A percentile compares a stretch with the other conserved stretches of the same genome.
Conservation (phyloP, 805 yeast species). For the Blastobotrys terrestris region DNA sequence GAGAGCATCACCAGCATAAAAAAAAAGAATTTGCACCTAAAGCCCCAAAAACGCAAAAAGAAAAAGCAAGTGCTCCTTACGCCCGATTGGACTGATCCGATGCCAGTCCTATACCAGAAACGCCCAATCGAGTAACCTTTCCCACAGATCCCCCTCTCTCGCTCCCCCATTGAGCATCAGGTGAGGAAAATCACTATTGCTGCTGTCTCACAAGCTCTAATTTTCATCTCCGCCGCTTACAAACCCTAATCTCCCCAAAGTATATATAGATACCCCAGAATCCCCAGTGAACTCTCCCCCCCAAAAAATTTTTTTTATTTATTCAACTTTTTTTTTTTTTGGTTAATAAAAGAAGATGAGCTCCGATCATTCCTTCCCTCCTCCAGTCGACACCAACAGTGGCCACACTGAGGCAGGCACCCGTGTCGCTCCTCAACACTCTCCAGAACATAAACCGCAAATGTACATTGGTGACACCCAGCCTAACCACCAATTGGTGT, state of each 20-base stretch:
- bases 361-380: not conserved
- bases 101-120: not conserved
- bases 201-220: not conserved
- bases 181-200: not conserved
- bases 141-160: not conserved
- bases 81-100: not conserved
- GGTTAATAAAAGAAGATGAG: not conserved
- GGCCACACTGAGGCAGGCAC: not conserved
- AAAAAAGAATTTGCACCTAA: not conserved
- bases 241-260: not conserved
- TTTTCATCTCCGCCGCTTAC: not conserved
- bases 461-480: not conserved
- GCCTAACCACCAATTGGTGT: constrained; percentile 2
- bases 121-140: not conserved
- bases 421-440: not conserved
- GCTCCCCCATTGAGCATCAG: not conserved
- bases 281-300: not conserved
- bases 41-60: not conserved
- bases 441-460: not conserved
- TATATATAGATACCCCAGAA: not conserved
- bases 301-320: no score
- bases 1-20: not conserved
- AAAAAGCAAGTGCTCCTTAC: not conserved
- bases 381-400: not conserved
- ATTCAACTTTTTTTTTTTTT: no score